phyloP scores from a whole-genome alignment of 148 eudicot genomes.

The Diospyros lotus region DNA sequence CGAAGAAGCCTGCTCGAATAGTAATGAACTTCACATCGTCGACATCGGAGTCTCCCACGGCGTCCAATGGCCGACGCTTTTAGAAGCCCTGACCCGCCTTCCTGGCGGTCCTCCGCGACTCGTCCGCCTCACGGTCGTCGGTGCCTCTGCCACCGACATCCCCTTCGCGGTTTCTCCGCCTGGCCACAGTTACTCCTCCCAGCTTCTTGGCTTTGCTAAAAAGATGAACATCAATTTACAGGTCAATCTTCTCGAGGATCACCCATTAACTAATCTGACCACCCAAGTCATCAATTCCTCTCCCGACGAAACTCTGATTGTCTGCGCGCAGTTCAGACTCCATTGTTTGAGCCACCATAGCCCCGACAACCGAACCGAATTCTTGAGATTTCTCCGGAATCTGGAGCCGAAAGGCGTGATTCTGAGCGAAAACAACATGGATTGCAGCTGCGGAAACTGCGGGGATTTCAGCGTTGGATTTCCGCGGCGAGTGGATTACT shows the following conservation, averaged over 20 bases:
- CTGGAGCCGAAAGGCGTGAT: slow-evolving; percentile 41
- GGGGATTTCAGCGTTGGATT: slow-evolving; percentile 37
- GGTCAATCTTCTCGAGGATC: slow-evolving; percentile 34
- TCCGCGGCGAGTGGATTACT: slow-evolving; percentile 30
- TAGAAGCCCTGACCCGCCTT: slow-evolving; percentile 37
- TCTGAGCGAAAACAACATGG: slow-evolving; percentile 41
- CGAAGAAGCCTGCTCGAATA: slow-evolving; percentile 17
- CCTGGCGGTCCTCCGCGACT: slow-evolving; percentile 47
- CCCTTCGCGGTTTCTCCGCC: slow-evolving; percentile 40
- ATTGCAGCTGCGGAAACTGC: slow-evolving; percentile 41
- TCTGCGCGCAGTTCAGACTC: slow-evolving; percentile 45
- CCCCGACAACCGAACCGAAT: slow-evolving; percentile 39
- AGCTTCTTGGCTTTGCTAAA: slow-evolving; percentile 36
- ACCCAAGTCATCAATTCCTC: slow-evolving; percentile 32
- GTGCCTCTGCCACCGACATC: slow-evolving; percentile 12
- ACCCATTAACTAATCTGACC: slow-evolving; percentile 30
- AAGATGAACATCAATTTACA: slow-evolving; percentile 35
- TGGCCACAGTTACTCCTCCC: slow-evolving; percentile 28
- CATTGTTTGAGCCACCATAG: slow-evolving; percentile 34
- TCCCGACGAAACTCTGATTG: slow-evolving; percentile 34
- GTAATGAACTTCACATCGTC: slow-evolving; percentile 33
- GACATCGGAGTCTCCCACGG: slow-evolving; percentile 61
- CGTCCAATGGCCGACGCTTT: slow-evolving; percentile 50
- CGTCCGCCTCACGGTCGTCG: slow-evolving; percentile 43
- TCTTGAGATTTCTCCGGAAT: slow-evolving; percentile 26